Conservation (phyloP, 176 grass and related monocot species). For the Calamus simplicifolius region DNA sequence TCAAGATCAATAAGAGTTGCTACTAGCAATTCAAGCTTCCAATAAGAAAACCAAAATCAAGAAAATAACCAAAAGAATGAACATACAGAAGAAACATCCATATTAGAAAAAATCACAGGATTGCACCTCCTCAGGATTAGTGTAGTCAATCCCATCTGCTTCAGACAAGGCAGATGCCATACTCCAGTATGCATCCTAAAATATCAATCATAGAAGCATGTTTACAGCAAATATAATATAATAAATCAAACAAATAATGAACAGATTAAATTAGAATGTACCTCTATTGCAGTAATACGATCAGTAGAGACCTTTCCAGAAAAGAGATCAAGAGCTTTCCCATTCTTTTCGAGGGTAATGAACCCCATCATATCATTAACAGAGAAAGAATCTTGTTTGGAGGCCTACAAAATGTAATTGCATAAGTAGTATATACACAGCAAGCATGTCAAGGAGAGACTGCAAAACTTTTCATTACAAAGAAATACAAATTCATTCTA, state of each 20-base stretch:
- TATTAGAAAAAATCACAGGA: neutral
- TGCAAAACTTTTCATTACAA: too few relatives aligned
- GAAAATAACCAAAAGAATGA: conserved; percentile 3
- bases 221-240: neutral
- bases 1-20: conserved; percentile 94
- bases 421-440: too few relatives aligned
- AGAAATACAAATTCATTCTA: too few relatives aligned
- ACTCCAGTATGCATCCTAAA: conserved; percentile 77
- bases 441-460: too few relatives aligned
- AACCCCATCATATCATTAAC: conserved; percentile 41
- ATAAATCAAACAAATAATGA: conserved; percentile 2
- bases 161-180: conserved; percentile 94
- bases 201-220: neutral
- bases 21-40: conserved; percentile 87
- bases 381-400: conserved; percentile 37
- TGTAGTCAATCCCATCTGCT: conserved; percentile 97
- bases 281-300: conserved; percentile 85
- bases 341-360: conserved; percentile 86
- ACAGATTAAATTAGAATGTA: conserved; percentile 26
- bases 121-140: conserved; percentile 84
- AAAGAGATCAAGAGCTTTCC: conserved; percentile 69
- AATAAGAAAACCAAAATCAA: conserved; percentile 19
- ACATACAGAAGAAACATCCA: conserved; percentile 6
- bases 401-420: conserved; percentile 26
- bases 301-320: conserved; percentile 61